Conservation (phyloP, 2,329 filamentous ascomycete genomes). For the Zalaria sp. region DNA sequence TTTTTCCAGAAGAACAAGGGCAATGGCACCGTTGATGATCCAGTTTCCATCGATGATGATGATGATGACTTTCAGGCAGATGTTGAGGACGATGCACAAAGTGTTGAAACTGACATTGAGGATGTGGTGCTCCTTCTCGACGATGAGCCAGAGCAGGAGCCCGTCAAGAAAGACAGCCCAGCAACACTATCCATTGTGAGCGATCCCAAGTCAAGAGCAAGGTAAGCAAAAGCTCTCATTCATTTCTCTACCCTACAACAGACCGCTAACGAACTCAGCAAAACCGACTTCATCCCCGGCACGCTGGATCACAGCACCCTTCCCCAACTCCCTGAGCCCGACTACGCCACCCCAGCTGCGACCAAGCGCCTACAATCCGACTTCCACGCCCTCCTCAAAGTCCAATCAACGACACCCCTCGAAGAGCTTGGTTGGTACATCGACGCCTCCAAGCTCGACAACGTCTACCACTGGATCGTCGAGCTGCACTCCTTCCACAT, state of each 20-base stretch:
- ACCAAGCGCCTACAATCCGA: slow-evolving; percentile 51
- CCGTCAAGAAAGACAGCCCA: too few relatives aligned
- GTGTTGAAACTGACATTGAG: slow-evolving; percentile 35
- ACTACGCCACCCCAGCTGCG: slow-evolving; percentile 48
- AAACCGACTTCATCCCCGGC: slow-evolving; percentile 54
- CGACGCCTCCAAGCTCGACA: slow-evolving; percentile 49
- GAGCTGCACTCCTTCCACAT: slow-evolving; percentile 65
- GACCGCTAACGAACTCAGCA: slow-evolving; percentile 3
- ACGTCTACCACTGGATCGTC: slow-evolving; percentile 83
- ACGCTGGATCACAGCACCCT: slow-evolving; percentile 47
- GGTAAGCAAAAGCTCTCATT: too few relatives aligned
- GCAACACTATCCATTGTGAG: too few relatives aligned
- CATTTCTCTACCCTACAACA: too few relatives aligned
- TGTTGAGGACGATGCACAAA: slow-evolving; percentile 16
- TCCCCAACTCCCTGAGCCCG: slow-evolving; percentile 49
- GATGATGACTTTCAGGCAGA: slow-evolving; percentile 2
- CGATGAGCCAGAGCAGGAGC: background rate
- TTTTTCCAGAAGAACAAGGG: slow-evolving; percentile 9
- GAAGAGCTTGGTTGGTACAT: slow-evolving; percentile 75
- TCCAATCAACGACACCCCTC: slow-evolving; percentile 46
- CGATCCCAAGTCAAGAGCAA: too few relatives aligned
- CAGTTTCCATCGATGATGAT: slow-evolving; percentile 21
- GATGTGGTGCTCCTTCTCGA: slow-evolving; percentile 29
- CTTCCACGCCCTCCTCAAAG: slow-evolving; percentile 46
- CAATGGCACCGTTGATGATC: slow-evolving; percentile 16